These are phyloP conservation scores for Trichoderma koningii DNA, from an alignment of 2,329 filamentous ascomycete genomes.

Conservation along the genomic window DNA sequence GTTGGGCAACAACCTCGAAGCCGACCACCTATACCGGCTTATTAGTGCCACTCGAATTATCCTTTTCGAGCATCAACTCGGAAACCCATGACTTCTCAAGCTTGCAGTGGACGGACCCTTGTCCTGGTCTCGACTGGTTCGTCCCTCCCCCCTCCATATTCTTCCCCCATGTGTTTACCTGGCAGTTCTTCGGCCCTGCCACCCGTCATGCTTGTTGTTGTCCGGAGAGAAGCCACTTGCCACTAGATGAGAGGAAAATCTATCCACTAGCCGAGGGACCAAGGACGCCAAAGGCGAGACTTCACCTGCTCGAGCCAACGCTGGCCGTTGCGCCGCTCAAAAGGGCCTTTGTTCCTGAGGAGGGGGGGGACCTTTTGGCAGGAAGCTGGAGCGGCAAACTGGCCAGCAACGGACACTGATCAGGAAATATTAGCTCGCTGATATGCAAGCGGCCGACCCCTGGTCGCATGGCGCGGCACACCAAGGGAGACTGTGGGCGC, in stretches of 20 bases:
- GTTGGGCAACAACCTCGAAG: background rate
- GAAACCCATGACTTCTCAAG: background rate
- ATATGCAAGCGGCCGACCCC: background rate
- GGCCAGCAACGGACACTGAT: background rate
- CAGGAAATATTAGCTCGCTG: background rate
- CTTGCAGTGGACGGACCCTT: background rate
- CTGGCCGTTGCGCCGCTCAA: conserved; percentile 3
- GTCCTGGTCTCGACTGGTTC: background rate
- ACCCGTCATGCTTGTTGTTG: background rate
- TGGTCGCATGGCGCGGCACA: conserved; percentile 12
- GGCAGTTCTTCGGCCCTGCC: background rate
- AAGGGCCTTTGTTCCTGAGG: background rate
- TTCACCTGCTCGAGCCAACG: background rate
- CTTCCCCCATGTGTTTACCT: background rate
- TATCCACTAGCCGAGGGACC: conserved; percentile 16
- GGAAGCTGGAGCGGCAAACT: background rate
- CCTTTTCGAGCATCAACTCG: background rate
- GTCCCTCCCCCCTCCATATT: background rate
- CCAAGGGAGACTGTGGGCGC: background rate
- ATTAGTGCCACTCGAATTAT: background rate
- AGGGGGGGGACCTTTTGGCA: background rate
- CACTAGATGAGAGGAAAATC: background rate
- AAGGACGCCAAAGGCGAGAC: background rate
- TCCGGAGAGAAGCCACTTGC: background rate
- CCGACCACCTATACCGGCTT: background rate